Conservation (phyloP, 768 basidiomycete genomes). For the Inosperma sp. region DNA sequence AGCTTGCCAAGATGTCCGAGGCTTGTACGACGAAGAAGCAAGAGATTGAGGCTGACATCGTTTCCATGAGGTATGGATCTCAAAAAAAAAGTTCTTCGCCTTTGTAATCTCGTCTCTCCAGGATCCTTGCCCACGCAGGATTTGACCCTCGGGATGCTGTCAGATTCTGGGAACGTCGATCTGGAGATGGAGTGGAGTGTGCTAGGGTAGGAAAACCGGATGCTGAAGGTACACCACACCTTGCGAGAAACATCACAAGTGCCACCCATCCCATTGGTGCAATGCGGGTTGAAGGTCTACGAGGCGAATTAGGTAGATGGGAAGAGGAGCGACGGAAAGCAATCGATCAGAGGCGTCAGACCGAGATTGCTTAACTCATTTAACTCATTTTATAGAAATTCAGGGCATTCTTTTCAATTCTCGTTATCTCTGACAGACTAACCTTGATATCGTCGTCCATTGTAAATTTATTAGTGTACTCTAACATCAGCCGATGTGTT, state of each 20-base stretch:
- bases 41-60: constrained; percentile 91
- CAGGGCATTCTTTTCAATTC: too few species aligned
- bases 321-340: constrained; percentile 44
- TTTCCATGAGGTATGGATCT: constrained; percentile 66
- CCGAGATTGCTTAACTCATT: too few species aligned
- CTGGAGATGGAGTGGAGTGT: constrained; percentile 44
- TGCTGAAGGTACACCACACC: constrained; percentile 18
- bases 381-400: too few species aligned
- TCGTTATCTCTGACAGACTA: too few species aligned
- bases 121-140: constrained; percentile 88
- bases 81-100: constrained; percentile 3
- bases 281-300: constrained; percentile 55
- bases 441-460: too few species aligned
- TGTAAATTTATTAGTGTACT: too few species aligned
- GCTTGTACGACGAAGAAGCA: constrained; percentile 76
- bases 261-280: constrained; percentile 65
- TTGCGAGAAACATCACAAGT: constrained; percentile 48
- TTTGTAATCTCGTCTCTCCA: constrained; percentile 25
- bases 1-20: constrained; percentile 66
- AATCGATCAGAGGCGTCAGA: constrained; percentile 13
- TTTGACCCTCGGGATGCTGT: constrained; percentile 84
- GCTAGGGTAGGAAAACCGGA: constrained; percentile 16
- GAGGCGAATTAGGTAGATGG: constrained; percentile 70
- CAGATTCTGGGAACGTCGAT: constrained; percentile 73
- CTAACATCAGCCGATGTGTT: too few species aligned